phyloP scores from a whole-genome alignment of 371 early-diverging fungal species.

The Syncephalastrum contaminatum region DNA sequence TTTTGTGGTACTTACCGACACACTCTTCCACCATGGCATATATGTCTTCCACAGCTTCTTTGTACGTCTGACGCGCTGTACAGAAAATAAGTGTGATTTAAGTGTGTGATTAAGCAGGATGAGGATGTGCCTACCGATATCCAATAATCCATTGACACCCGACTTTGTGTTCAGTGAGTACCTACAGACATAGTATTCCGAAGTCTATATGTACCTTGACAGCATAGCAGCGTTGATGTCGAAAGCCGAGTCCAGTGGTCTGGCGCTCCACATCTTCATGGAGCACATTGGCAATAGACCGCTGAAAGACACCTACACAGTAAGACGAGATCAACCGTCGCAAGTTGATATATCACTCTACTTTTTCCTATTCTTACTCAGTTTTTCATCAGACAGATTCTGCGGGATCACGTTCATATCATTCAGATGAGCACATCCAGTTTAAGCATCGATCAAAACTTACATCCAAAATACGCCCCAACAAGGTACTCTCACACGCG shows the following conservation, averaged over 20 bases:
- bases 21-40: constrained; percentile 69
- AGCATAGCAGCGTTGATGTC: constrained; percentile 86
- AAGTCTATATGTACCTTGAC: constrained; percentile 53
- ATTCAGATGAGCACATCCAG: background rate
- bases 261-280: constrained; percentile 71
- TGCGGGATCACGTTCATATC: constrained; percentile 4
- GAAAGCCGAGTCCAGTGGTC: constrained; percentile 70
- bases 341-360: background rate
- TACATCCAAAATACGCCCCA: constrained; percentile 39
- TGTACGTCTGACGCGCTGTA: constrained; percentile 77
- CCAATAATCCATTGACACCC: constrained; percentile 85
- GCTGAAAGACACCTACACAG: constrained; percentile 31
- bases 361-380: constrained; percentile 15
- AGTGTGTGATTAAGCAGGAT: too few species aligned
- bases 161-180: constrained; percentile 38
- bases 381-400: constrained; percentile 24
- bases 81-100: too few species aligned
- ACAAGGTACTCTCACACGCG: constrained; percentile 32
- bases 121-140: constrained; percentile 67
- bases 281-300: constrained; percentile 49
- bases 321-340: constrained; percentile 9
- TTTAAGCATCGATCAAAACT: background rate
- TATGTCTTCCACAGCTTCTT: constrained; percentile 83
- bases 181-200: too few species aligned
- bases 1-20: constrained; percentile 51